A percentile compares a stretch with the other conserved stretches of the same genome.
Evolutionary conservation across 2,329 filamentous ascomycete species (phyloP).

Genomic region (Exophiala alcalophila): DNA sequence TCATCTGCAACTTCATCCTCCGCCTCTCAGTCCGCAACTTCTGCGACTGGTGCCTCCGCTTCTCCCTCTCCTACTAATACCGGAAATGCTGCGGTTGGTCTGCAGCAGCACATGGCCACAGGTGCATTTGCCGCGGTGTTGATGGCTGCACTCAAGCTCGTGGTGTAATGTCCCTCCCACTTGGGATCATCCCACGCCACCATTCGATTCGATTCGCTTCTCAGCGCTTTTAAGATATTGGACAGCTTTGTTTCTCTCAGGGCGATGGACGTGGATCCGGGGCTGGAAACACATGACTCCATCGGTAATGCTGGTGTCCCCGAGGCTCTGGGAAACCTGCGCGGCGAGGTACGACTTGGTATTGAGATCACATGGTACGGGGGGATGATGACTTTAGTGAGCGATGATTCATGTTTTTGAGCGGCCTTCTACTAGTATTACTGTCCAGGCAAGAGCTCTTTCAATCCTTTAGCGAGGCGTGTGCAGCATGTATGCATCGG

Average conservation of each 20-base stretch:
- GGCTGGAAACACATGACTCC: too few species aligned
- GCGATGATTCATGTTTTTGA: constrained; percentile 26
- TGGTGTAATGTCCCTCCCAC: constrained; percentile 46
- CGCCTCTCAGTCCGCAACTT: constrained; percentile 35
- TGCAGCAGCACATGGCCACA: constrained; percentile 52
- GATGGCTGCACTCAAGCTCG: constrained; percentile 55
- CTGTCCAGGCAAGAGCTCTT: constrained; percentile 17
- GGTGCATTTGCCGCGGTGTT: constrained; percentile 53
- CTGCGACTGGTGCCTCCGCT: constrained; percentile 32
- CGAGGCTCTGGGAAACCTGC: constrained; percentile 2
- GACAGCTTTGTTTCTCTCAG: constrained; percentile 16
- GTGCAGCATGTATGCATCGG: constrained; percentile 10
- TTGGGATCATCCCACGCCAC: background rate
- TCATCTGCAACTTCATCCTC: constrained; percentile 34
- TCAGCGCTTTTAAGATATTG: constrained; percentile 18
- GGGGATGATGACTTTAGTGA: constrained; percentile 19
- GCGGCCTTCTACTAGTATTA: constrained; percentile 17
- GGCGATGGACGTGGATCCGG: too few species aligned
- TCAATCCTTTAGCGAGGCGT: constrained; percentile 27
- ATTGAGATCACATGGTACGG: constrained; percentile 16
- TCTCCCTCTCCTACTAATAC: constrained; percentile 32
- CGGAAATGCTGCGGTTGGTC: constrained; percentile 45
- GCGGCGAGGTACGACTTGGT: constrained; percentile 15
- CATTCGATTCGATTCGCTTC: constrained; percentile 7
- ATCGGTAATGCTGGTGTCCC: too few species aligned